Evolutionary conservation across 106 monocot genomes (phyloP).

Genomic region (Cymbidium sinense): DNA sequence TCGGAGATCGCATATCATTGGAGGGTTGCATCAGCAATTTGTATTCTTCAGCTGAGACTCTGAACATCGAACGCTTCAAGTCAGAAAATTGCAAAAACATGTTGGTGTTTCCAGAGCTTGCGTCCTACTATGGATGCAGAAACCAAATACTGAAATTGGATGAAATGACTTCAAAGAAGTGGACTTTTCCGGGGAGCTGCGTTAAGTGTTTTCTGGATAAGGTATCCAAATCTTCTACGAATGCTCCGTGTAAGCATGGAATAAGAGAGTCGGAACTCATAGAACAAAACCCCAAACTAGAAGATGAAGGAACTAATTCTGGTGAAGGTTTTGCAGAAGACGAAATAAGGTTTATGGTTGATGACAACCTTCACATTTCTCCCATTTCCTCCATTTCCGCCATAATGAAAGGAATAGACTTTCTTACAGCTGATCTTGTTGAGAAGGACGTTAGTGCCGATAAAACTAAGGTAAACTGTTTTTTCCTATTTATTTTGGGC

Average conservation of each 20-base stretch:
- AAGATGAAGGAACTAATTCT: not conserved
- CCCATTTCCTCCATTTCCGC: not conserved
- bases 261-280: not conserved
- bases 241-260: not conserved
- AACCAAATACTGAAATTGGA: not conserved
- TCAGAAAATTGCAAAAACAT: not conserved
- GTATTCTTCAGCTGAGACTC: not conserved
- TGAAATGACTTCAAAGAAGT: not conserved
- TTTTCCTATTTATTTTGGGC: not conserved
- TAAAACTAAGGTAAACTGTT: not conserved
- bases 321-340: too few relatives aligned
- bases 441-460: not conserved
- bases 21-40: not conserved
- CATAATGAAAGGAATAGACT: not conserved
- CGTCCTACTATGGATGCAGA: not conserved
- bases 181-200: fast-evolving
- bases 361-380: not conserved
- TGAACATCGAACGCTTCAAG: not conserved
- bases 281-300: not conserved
- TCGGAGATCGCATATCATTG: not conserved
- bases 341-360: not conserved
- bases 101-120: not conserved
- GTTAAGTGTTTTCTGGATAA: not conserved
- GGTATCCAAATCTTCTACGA: not conserved
- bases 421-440: not conserved